These are phyloP conservation scores for Pestalotiopsis sp. DNA, from an alignment of 2,329 filamentous ascomycete genomes.

Conservation along the genomic window DNA sequence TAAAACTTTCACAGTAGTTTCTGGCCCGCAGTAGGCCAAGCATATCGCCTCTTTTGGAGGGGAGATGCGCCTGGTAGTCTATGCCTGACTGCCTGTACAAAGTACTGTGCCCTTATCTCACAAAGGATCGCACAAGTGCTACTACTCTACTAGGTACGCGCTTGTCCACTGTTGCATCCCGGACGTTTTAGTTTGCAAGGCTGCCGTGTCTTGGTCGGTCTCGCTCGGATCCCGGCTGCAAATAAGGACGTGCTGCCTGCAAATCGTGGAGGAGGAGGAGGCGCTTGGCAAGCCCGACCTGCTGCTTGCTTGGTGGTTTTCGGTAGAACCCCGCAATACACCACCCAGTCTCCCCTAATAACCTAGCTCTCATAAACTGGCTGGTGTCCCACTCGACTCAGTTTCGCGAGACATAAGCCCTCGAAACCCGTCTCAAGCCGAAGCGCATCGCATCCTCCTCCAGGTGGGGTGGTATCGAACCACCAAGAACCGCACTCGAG, in stretches of 20 bases:
- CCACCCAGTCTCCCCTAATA: neutral
- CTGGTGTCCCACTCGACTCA: slow-evolving; percentile 16
- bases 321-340: slow-evolving; percentile 7
- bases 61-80: neutral
- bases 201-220: neutral
- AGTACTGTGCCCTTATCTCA: neutral
- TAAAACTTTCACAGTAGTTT: neutral
- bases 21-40: neutral
- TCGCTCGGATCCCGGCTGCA: neutral
- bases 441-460: slow-evolving; percentile 15
- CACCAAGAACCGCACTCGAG: slow-evolving; percentile 8
- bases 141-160: neutral
- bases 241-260: neutral
- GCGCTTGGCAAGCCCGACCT: neutral
- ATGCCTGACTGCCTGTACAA: neutral
- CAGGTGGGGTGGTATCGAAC: slow-evolving; percentile 9
- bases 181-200: neutral
- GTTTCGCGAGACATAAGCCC: slow-evolving; percentile 24
- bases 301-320: neutral
- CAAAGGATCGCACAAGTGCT: neutral
- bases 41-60: neutral
- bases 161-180: neutral
- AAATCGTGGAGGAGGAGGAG: neutral
- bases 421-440: slow-evolving; percentile 35
- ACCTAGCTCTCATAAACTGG: slow-evolving; percentile 12